Evolutionary conservation across 2,329 filamentous ascomycete species (phyloP).

Genomic region (Coniosporium tulheliwenetii): DNA sequence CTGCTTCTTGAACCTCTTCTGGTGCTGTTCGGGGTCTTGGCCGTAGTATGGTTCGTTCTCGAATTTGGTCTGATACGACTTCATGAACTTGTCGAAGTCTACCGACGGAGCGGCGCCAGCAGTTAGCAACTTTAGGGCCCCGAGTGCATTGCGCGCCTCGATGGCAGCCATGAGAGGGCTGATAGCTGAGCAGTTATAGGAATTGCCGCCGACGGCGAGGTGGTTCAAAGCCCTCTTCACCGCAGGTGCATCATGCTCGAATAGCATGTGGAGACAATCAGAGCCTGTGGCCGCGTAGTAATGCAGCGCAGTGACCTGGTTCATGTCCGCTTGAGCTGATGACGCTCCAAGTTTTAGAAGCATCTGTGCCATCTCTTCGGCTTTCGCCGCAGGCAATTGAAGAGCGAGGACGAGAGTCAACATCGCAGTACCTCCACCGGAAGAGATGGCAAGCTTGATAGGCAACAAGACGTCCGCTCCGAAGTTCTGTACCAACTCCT

Average conservation of each 20-base stretch:
- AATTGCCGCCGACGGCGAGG: slow-evolving; percentile 27
- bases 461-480: slow-evolving; percentile 65
- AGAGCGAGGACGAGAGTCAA: slow-evolving; percentile 56
- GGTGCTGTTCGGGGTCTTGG: slow-evolving; percentile 30
- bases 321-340: slow-evolving; percentile 53
- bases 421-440: slow-evolving; percentile 31
- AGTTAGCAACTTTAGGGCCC: slow-evolving; percentile 46
- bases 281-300: slow-evolving; percentile 41
- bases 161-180: slow-evolving; percentile 47
- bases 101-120: slow-evolving; percentile 45
- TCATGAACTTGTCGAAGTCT: slow-evolving; percentile 49
- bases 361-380: slow-evolving; percentile 46
- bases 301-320: slow-evolving; percentile 50
- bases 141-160: slow-evolving; percentile 30
- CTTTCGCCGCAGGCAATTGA: slow-evolving; percentile 45
- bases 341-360: slow-evolving; percentile 59
- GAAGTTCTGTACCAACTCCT: slow-evolving; percentile 51
- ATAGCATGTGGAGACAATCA: slow-evolving; percentile 25
- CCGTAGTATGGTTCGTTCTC: slow-evolving; percentile 18
- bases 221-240: slow-evolving; percentile 53
- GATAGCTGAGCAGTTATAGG: slow-evolving; percentile 19
- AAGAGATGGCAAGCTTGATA: slow-evolving; percentile 41
- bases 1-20: slow-evolving; percentile 28
- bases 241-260: slow-evolving; percentile 42
- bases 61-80: slow-evolving; percentile 32